phyloP scores from a whole-genome alignment of 1,139 yeast genomes.

The Ogataea hybrid region DNA sequence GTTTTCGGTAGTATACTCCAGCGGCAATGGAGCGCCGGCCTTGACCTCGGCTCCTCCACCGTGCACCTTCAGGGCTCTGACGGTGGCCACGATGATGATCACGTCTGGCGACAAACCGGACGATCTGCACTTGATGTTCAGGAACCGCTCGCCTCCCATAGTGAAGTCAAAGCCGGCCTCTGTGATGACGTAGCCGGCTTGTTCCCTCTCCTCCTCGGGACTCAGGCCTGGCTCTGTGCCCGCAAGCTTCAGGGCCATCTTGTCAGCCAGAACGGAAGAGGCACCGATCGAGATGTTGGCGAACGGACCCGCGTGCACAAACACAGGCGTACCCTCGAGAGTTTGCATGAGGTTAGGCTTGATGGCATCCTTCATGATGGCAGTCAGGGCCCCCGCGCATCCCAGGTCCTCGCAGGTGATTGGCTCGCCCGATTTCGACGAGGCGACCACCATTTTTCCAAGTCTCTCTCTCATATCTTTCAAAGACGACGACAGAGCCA shows the following conservation, averaged over 20 bases:
- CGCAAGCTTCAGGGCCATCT: constrained; percentile 82
- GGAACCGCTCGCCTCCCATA: constrained; percentile 98
- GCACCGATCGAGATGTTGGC: constrained; percentile 98
- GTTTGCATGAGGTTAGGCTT: constrained; percentile 99
- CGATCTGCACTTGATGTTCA: constrained; percentile 93
- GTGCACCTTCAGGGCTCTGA: constrained; percentile 93
- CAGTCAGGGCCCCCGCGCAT: constrained; percentile 96
- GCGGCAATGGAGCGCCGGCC: constrained; percentile 90
- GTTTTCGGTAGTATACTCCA: constrained; percentile 83
- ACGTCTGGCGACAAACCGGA: constrained; percentile 91
- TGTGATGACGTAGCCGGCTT: constrained; percentile 90
- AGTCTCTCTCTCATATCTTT: constrained; percentile 87
- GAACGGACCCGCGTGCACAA: constrained; percentile 98
- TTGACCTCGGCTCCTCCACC: constrained; percentile 99
- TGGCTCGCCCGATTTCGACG: constrained; percentile 80
- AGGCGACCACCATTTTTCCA: constrained; percentile 88
- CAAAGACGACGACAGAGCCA: constrained; percentile 83
- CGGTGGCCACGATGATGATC: constrained; percentile 95
- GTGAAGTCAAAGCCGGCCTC: constrained; percentile 99
- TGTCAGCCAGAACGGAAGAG: constrained; percentile 90
- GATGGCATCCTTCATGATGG: constrained; percentile 92
- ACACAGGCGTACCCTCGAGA: constrained; percentile 96
- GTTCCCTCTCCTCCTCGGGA: constrained; percentile 48
- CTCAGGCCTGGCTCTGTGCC: constrained; percentile 44
- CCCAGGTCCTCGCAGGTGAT: constrained; percentile 96